Base-by-base conservation (phyloP, 306 rosid species). In the Benincasa hispida region DNA sequence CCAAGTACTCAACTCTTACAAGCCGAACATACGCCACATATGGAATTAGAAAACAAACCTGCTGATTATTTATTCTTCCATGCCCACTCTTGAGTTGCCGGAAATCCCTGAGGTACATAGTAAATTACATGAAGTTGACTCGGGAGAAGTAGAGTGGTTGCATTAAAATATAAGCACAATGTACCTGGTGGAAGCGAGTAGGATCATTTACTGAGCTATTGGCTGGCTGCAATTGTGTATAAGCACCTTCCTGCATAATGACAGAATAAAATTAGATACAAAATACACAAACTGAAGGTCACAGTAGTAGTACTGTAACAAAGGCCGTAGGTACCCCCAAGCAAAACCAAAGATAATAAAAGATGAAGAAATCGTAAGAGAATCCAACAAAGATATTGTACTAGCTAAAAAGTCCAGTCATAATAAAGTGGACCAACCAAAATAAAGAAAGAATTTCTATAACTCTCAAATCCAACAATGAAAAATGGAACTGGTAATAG, bases 61-160 rank as follows among this genome's bases (percentile, higher is more conserved):
- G 98, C 63, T 47, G 76, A 48, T 37, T 89, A 90, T 74, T 89
- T 88, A 82, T 85, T 87, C 86, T 93, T 87, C 97, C 94, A 91
- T 87, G 86, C 91, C 92, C 90, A 85, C 55, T 91, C 97, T 76
- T 85, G 97, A 56, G 86, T 63, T 72, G 87, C 77, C 77, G 86
- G 86, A 76, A 84, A 80, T 59, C 93, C 98, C 93, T 89, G 88
- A 74, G 42, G 72, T 83, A 32, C 63, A 65, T 34, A 80, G 56
- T 76, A 54, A 77, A 79, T 17, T 57, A 19, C 54, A 54, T 80
- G 56, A 82, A 79, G 76, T 65, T 34, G 17, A 27, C 61, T 39
- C 39, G 27, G 37, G 53, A 57, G 50, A n/a, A 5, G 42, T 25
- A 51, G 34, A 75, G 22, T 56, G 35, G 55, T 70, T 11, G 45